Percentiles rank a stretch among this genome's conserved stretches.
These are phyloP conservation scores for Pleurotus platypus DNA, from an alignment of 768 basidiomycete species.

Conservation along the genomic window DNA sequence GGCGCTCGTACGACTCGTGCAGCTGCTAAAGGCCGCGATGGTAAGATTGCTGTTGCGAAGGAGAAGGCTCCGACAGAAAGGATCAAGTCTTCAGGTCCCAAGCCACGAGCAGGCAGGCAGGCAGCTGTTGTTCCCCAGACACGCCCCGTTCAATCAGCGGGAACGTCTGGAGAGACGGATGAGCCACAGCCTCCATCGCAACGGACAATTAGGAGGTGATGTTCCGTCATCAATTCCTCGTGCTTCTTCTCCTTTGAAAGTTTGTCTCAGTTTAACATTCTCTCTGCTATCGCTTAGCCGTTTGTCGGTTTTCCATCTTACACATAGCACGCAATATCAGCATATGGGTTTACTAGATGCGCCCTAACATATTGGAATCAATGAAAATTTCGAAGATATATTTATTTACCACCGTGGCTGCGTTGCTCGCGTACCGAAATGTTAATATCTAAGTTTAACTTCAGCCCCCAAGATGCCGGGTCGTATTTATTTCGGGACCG, in stretches of 20 bases:
- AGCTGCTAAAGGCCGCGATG: background rate
- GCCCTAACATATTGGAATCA: too few species aligned
- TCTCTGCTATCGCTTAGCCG: too few species aligned
- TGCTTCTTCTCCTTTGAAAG: background rate
- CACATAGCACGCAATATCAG: too few species aligned
- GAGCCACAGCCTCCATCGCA: background rate
- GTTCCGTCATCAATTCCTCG: background rate
- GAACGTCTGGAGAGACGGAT: background rate
- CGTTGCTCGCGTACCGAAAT: too few species aligned
- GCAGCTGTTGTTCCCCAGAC: background rate
- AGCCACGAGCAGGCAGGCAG: constrained; percentile 2
- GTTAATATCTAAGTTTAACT: too few species aligned
- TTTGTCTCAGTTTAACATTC: background rate
- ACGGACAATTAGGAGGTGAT: constrained; percentile 2
- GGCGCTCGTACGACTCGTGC: background rate
- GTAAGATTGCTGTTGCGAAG: background rate
- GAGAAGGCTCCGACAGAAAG: background rate
- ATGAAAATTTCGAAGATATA: too few species aligned
- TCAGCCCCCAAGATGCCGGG: too few species aligned
- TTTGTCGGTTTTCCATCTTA: too few species aligned
- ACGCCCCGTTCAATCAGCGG: background rate
- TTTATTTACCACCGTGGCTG: too few species aligned
- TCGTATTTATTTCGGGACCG: too few species aligned
- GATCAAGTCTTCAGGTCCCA: background rate
- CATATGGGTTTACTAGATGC: too few species aligned